Conservation (phyloP, 805 yeast genomes). For the Lipomyces chichibuensis region DNA sequence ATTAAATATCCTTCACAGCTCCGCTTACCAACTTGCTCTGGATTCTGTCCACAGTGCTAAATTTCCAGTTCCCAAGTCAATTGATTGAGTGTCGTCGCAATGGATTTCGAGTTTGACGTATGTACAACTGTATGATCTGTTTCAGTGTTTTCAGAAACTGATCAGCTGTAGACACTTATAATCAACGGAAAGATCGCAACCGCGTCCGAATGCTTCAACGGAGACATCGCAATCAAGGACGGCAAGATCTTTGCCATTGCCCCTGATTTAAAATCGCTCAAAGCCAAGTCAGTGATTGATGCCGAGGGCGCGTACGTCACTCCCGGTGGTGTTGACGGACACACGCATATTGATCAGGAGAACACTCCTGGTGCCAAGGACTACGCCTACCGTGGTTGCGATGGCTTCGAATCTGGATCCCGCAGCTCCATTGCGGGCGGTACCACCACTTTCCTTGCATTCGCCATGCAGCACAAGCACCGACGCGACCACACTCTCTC, state of each 20-base stretch:
- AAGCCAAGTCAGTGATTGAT: slow-evolving; percentile 45
- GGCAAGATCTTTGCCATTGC: slow-evolving; percentile 49
- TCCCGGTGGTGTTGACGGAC: slow-evolving; percentile 59
- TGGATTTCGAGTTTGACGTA: slow-evolving; percentile 1
- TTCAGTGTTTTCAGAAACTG: neutral
- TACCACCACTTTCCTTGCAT: slow-evolving; percentile 53
- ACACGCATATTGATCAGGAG: slow-evolving; percentile 54
- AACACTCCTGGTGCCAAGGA: slow-evolving; percentile 43
- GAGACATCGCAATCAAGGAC: slow-evolving; percentile 47
- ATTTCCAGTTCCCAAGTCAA: neutral
- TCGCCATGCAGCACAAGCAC: slow-evolving; percentile 52
- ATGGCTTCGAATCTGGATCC: slow-evolving; percentile 52
- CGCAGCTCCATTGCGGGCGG: slow-evolving; percentile 57
- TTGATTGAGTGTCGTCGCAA: neutral
- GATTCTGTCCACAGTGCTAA: neutral
- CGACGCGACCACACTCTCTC: slow-evolving; percentile 40
- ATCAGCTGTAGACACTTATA: slow-evolving; percentile 29
- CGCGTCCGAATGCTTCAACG: slow-evolving; percentile 42
- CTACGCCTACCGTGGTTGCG: slow-evolving; percentile 44
- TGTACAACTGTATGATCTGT: neutral
- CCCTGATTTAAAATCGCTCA: slow-evolving; percentile 32
- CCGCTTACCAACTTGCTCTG: neutral
- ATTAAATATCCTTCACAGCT: neutral
- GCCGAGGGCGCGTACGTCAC: slow-evolving; percentile 55
- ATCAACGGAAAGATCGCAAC: slow-evolving; percentile 40